Percentiles rank a stretch among this genome's conserved stretches.
These are phyloP conservation scores for Phytophthora agathidicida DNA, from an alignment of 352 stramenopile species.

Conservation along the genomic window DNA sequence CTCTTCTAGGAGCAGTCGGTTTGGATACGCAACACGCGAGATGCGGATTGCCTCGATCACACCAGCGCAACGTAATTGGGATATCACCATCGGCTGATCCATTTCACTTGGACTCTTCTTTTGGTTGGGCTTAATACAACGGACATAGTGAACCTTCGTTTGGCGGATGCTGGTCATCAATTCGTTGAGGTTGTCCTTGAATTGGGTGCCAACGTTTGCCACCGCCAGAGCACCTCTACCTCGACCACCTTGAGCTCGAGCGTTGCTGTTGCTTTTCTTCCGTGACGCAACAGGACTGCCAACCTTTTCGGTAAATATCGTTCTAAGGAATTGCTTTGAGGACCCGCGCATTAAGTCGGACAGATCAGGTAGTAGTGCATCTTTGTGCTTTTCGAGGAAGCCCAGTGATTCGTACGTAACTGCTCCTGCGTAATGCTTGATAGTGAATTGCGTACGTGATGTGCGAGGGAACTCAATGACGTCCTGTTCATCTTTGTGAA, in stretches of 20 bases:
- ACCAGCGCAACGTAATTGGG: slow-evolving; percentile 97
- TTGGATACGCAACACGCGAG: slow-evolving; percentile 96
- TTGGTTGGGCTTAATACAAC: slow-evolving; percentile 99
- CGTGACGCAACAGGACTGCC: slow-evolving; percentile 12
- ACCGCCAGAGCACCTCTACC: slow-evolving; percentile 59
- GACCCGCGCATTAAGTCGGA: slow-evolving; percentile 83
- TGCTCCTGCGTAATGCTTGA: slow-evolving; percentile 94
- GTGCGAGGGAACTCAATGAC: slow-evolving; percentile 83
- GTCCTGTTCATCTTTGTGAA: slow-evolving; percentile 80
- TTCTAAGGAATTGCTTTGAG: slow-evolving; percentile 61
- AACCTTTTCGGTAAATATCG: slow-evolving; percentile 57
- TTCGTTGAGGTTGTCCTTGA: slow-evolving; percentile 91
- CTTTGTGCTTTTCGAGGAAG: slow-evolving; percentile 97
- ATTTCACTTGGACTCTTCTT: slow-evolving; percentile 90
- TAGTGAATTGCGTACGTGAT: slow-evolving; percentile 88
- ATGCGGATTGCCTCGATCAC: slow-evolving; percentile 99
- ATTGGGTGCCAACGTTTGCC: slow-evolving; percentile 78
- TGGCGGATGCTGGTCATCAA: slow-evolving; percentile 94
- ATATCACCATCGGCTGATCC: slow-evolving; percentile 92
- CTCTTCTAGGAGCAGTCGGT: slow-evolving; percentile 92
- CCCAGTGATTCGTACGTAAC: slow-evolving; percentile 93
- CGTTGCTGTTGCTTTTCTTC: slow-evolving; percentile 34
- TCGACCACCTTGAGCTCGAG: slow-evolving; percentile 35
- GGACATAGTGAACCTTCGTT: slow-evolving; percentile 98
- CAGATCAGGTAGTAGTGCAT: slow-evolving; percentile 94